Evolutionary conservation across 148 eudicot genomes (phyloP).

Genomic region (Amaranthus palmeri): DNA sequence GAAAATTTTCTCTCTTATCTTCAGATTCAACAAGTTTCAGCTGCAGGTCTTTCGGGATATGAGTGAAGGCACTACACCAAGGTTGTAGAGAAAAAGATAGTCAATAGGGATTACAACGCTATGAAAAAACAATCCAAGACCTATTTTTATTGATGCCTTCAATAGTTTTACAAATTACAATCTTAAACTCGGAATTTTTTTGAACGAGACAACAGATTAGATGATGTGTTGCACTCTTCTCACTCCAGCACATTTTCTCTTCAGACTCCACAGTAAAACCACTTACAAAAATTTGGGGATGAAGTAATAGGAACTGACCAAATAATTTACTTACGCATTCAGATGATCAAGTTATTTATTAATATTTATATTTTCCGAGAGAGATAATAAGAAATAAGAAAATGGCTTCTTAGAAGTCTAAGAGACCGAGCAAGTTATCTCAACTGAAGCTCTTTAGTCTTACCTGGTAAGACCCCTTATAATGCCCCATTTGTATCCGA

Average conservation of each 20-base stretch:
- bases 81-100: constrained; percentile 5
- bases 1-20: constrained; percentile 43
- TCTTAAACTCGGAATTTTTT: no score
- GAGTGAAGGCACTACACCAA: constrained; percentile 49
- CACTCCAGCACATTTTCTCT: no score
- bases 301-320: no score
- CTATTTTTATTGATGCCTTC: background rate
- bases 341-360: no score
- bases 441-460: background rate
- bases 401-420: background rate
- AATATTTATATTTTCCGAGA: no score
- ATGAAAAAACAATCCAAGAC: background rate
- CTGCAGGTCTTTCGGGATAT: constrained; percentile 51
- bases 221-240: no score
- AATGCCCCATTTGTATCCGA: constrained; percentile 72
- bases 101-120: background rate
- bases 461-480: constrained; percentile 87
- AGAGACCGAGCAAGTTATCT: background rate
- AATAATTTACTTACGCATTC: no score
- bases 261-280: no score
- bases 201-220: no score
- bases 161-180: no score
- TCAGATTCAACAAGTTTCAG: constrained; percentile 47
- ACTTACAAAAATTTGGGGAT: no score
- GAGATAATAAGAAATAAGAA: no score